Percentiles rank a stretch among this genome's conserved stretches.
These are phyloP conservation scores for Chaetomium fimeti DNA, from an alignment of 495 filamentous ascomycete genomes.

Conservation along the genomic window DNA sequence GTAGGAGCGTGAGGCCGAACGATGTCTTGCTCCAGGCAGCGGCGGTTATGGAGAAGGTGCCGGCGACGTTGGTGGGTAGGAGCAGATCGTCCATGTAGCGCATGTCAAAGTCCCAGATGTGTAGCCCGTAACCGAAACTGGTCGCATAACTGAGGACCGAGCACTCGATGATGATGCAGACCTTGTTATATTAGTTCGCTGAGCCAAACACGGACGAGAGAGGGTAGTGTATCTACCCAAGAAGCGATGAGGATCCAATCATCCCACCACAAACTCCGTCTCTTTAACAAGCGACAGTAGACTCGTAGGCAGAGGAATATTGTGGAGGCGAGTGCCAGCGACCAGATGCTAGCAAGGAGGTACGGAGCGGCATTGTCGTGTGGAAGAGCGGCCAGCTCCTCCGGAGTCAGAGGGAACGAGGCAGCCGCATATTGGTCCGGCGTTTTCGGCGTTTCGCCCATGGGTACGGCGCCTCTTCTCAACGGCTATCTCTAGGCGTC, in stretches of 20 bases:
- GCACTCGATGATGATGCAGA: slow-evolving; percentile 19
- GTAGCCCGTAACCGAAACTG: slow-evolving; percentile 31
- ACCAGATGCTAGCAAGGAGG: slow-evolving; percentile 30
- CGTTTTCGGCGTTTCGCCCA: neutral
- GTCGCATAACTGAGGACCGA: slow-evolving; percentile 20
- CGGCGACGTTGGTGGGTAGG: slow-evolving; percentile 20
- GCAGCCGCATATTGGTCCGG: slow-evolving; percentile 7
- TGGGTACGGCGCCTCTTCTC: neutral
- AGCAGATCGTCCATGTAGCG: slow-evolving; percentile 19
- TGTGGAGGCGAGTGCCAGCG: slow-evolving; percentile 21
- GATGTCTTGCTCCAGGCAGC: slow-evolving; percentile 36
- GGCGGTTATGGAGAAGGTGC: slow-evolving; percentile 27
- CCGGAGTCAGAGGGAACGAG: slow-evolving; percentile 8
- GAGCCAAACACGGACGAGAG: neutral
- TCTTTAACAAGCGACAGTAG: slow-evolving; percentile 28
- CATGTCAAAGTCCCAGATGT: slow-evolving; percentile 33
- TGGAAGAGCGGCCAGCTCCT: slow-evolving; percentile 20
- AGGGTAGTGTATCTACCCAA: slow-evolving; percentile 27
- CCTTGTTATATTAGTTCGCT: neutral
- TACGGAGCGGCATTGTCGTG: slow-evolving; percentile 26
- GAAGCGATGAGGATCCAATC: slow-evolving; percentile 35
- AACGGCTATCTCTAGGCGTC: neutral
- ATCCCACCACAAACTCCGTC: slow-evolving; percentile 34
- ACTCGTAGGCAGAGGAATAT: slow-evolving; percentile 29
- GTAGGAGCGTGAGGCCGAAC: slow-evolving; percentile 33